Percentiles rank a stretch among this genome's conserved stretches.
These are phyloP conservation scores for Penicillium psychrofluorescens DNA, from an alignment of 495 filamentous ascomycete species.

Conservation along the genomic window DNA sequence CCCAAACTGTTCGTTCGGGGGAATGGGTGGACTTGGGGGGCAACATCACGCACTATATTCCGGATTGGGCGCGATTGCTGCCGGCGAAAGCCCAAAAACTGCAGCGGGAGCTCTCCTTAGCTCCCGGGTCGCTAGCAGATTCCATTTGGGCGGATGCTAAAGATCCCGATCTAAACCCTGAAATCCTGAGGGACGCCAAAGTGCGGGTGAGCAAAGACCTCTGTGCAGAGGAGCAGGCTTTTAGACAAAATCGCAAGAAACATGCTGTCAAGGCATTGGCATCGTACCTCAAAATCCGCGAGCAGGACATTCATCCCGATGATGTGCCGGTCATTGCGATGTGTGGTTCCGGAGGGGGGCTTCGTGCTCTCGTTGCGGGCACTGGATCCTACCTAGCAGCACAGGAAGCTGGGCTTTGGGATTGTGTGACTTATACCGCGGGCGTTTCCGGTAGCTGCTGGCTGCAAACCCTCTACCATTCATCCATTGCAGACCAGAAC, in stretches of 20 bases:
- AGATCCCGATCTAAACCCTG: constrained; percentile 74
- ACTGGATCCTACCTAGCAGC: constrained; percentile 75
- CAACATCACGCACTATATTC: constrained; percentile 62
- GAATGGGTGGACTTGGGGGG: constrained; percentile 58
- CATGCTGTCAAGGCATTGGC: constrained; percentile 66
- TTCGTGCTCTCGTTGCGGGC: constrained; percentile 84
- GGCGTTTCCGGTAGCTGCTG: constrained; percentile 95
- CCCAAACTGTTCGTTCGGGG: constrained; percentile 43
- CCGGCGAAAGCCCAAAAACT: constrained; percentile 77
- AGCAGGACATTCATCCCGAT: constrained; percentile 77
- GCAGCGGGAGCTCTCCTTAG: constrained; percentile 78
- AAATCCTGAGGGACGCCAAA: constrained; percentile 68
- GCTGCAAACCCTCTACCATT: constrained; percentile 85
- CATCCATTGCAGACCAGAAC: constrained; percentile 61
- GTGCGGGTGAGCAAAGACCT: constrained; percentile 80
- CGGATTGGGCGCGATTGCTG: constrained; percentile 72
- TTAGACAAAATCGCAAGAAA: constrained; percentile 54
- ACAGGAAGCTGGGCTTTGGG: constrained; percentile 78
- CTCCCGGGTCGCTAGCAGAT: constrained; percentile 77
- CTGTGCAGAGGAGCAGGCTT: constrained; percentile 74
- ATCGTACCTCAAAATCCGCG: constrained; percentile 68
- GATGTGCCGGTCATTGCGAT: constrained; percentile 90
- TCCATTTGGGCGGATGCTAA: constrained; percentile 91
- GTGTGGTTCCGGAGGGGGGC: constrained; percentile 86
- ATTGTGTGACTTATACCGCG: constrained; percentile 89